phyloP scores from a whole-genome alignment of 371 early-diverging fungal genomes.

The Choanephora cucurbitarum region DNA sequence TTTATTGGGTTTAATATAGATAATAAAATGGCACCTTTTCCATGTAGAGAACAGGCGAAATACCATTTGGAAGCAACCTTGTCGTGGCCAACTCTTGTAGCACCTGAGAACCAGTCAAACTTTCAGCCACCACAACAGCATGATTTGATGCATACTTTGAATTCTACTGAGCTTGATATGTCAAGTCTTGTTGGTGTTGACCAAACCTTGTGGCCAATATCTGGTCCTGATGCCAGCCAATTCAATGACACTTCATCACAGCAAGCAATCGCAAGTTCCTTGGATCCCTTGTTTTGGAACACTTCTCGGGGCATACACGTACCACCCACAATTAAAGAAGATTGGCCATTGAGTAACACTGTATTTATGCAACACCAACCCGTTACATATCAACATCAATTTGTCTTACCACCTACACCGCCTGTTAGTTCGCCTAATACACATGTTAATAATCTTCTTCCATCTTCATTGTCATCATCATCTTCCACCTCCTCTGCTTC shows the following conservation, averaged over 20 bases:
- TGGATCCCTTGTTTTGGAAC: conserved; percentile 15
- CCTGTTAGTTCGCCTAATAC: background rate
- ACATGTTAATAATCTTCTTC: conserved; percentile 3
- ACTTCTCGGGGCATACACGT: background rate
- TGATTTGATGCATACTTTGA: background rate
- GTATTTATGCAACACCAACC: background rate
- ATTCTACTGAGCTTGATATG: conserved; percentile 8
- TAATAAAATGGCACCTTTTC: too few relatives aligned
- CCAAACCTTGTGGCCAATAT: conserved; percentile 6
- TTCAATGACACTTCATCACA: background rate
- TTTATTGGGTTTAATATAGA: too few relatives aligned
- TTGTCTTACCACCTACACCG: conserved; percentile 6
- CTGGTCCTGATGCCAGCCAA: background rate
- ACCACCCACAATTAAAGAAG: conserved; percentile 19
- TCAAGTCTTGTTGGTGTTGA: background rate
- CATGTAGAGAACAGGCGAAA: too few relatives aligned
- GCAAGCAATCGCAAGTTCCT: background rate
- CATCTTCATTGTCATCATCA: conserved; percentile 15
- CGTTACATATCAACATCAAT: background rate
- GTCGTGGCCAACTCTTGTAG: too few relatives aligned
- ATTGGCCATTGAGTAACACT: conserved; percentile 8
- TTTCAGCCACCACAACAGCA: too few relatives aligned
- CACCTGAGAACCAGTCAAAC: too few relatives aligned
- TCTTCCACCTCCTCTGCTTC: conserved; percentile 5
- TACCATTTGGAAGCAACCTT: too few relatives aligned